Evolutionary conservation across 495 filamentous ascomycete genomes (phyloP), one percentile per base, ranked within the genome.

Genomic region (Glarea lozoyensis): DNA sequence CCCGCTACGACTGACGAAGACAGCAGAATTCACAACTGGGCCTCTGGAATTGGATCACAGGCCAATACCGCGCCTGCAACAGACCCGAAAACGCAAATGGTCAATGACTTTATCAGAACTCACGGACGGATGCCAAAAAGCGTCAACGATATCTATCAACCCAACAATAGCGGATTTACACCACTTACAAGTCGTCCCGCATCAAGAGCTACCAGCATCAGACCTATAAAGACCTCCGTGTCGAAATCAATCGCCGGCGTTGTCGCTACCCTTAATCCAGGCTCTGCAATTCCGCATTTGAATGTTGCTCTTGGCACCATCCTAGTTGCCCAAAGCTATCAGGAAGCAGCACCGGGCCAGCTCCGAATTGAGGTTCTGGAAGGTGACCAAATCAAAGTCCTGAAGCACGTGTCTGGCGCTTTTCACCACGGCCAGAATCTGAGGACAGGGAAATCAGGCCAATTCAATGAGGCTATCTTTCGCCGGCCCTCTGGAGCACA

Each of bases 391-490:
- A 49, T 56, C 42, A 49, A 37, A 25, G 27, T 49, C 10, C 19
- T 43, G n/a, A 56, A 46, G 31, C 36, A 43, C 37, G 53, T 56
- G 0, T 48, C 43, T 21, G 53, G 48, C 4, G 43, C 38, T 10
- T 41, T 45, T 15, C 33, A 46, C 13, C 21, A 18, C 10, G 48
- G 52, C 2, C n/a, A 24, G 20, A 55, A 48, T 30, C 31, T 42
- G 5, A 30, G 27, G 3, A 51, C 36, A n/a, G 40, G 44, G 4
- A 2, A 23, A 17, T n/a, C 19, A 5, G 52, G 52, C 4, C 51
- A 54, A 40, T 46, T 54, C 18, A 34, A 42, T 5, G 45, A 53
- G 18, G 30, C 37, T 0, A 46, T 53, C 19, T 53, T 53, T 30
- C 43, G 27, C 24, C 15, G 33, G 20, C 15, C 23, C 22, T 13